Percentiles rank a stretch among this genome's conserved stretches.
These are phyloP conservation scores for Fusarium protoensiforme DNA, from an alignment of 2,329 filamentous ascomycete genomes.

Conservation along the genomic window DNA sequence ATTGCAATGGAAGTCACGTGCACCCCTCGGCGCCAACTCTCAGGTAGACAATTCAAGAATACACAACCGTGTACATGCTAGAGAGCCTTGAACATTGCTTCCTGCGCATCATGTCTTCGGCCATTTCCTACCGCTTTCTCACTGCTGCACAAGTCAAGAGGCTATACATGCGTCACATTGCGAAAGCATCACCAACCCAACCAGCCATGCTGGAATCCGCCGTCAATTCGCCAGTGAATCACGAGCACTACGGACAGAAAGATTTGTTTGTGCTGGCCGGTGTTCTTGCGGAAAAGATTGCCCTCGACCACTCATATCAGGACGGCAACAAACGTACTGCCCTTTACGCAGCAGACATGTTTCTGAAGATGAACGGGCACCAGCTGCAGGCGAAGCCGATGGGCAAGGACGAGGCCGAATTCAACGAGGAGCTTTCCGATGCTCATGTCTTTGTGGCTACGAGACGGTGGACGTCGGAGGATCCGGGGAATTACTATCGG, in stretches of 20 bases:
- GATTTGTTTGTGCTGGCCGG: conserved; percentile 35
- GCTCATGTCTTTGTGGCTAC: conserved; percentile 30
- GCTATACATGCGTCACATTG: background rate
- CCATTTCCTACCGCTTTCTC: background rate
- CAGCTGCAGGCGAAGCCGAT: conserved; percentile 12
- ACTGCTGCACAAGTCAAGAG: background rate
- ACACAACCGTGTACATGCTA: too few species aligned
- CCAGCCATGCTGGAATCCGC: background rate
- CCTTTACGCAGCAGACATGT: conserved; percentile 32
- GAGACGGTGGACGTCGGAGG: conserved; percentile 29
- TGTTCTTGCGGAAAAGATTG: conserved; percentile 32
- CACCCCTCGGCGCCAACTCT: background rate
- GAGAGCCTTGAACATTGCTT: too few species aligned
- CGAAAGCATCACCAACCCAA: background rate
- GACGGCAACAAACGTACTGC: conserved; percentile 36
- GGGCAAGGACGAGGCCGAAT: background rate
- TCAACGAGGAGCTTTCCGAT: conserved; percentile 12
- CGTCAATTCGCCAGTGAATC: background rate
- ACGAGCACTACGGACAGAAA: conserved; percentile 23
- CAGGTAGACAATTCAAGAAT: background rate
- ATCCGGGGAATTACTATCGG: conserved; percentile 24
- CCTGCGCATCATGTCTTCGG: background rate
- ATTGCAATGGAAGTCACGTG: conserved; percentile 35
- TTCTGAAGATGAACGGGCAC: conserved; percentile 35
- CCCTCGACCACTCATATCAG: conserved; percentile 35